A percentile compares a stretch with the other conserved stretches of the same genome.
phyloP scores from a whole-genome alignment of 305 asterid species.

The Fraxinus xanthoxyloides region DNA sequence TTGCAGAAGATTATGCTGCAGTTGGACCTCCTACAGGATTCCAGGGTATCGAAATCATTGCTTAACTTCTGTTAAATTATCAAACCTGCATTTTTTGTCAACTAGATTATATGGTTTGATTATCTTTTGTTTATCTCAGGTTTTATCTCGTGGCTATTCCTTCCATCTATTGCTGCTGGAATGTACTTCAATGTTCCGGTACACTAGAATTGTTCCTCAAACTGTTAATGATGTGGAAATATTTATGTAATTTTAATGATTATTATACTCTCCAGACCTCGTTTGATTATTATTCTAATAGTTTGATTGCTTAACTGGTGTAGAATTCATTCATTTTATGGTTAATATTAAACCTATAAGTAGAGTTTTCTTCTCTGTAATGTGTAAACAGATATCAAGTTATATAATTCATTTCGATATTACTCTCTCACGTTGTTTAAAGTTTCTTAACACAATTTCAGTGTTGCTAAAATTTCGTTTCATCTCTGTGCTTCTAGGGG shows the following conservation, averaged over 20 bases:
- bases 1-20: constrained; percentile 77
- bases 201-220: not conserved
- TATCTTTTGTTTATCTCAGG: constrained; percentile 32
- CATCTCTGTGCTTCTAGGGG: constrained; percentile 46
- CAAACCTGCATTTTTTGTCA: not conserved
- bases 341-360: not conserved
- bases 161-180: constrained; percentile 71
- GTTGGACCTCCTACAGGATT: constrained; percentile 83
- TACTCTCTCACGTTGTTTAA: not conserved
- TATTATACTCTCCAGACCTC: not conserved
- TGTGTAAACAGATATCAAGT: not conserved
- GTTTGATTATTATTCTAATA: not conserved
- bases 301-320: not conserved
- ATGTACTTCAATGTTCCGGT: constrained; percentile 77
- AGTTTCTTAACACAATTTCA: not conserved
- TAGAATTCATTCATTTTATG: not conserved
- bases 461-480: not conserved
- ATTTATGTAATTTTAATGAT: not conserved
- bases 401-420: not conserved
- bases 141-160: constrained; percentile 81
- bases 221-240: not conserved
- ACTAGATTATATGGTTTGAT: not conserved
- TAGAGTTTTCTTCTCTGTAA: not conserved
- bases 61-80: not conserved
- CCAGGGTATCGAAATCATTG: constrained; percentile 42